These are phyloP conservation scores for Flagelloscypha sp. DNA, from an alignment of 768 basidiomycete species.

Conservation along the genomic window DNA sequence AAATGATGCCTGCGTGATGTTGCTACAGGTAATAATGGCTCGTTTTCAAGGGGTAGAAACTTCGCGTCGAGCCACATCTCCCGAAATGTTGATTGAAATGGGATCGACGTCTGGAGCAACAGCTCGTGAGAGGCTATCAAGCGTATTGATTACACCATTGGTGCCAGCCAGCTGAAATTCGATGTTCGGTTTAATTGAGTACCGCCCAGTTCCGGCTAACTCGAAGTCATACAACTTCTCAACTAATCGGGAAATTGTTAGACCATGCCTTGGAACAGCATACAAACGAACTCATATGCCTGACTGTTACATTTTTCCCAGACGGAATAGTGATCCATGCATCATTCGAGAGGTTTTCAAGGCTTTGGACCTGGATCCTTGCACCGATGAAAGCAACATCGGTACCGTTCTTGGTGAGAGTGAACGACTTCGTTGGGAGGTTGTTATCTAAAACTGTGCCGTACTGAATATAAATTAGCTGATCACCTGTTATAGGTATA, in stretches of 20 bases:
- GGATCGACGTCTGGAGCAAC: slow-evolving; percentile 12
- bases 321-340: slow-evolving; percentile 31
- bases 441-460: slow-evolving; percentile 36
- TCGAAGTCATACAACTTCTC: slow-evolving; percentile 31
- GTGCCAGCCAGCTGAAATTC: slow-evolving; percentile 26
- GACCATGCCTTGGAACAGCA: not conserved
- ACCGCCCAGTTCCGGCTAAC: slow-evolving; percentile 29
- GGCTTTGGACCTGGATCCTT: slow-evolving; percentile 26
- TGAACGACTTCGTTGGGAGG: slow-evolving; percentile 36
- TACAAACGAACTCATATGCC: slow-evolving; percentile 25
- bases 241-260: not conserved
- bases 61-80: slow-evolving; percentile 26
- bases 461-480: no score
- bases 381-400: slow-evolving; percentile 32
- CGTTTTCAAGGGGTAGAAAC: slow-evolving; percentile 25
- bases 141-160: slow-evolving; percentile 11
- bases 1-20: slow-evolving; percentile 24
- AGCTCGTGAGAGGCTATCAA: slow-evolving; percentile 16
- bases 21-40: slow-evolving; percentile 29
- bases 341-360: slow-evolving; percentile 28
- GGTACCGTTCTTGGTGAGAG: slow-evolving; percentile 30
- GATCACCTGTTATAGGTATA: no score
- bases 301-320: slow-evolving; percentile 29
- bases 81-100: slow-evolving; percentile 27
- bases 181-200: slow-evolving; percentile 30